These are phyloP conservation scores for Pseudogymnoascus sp. DNA, from an alignment of 2,329 filamentous ascomycete genomes.

Conservation along the genomic window DNA sequence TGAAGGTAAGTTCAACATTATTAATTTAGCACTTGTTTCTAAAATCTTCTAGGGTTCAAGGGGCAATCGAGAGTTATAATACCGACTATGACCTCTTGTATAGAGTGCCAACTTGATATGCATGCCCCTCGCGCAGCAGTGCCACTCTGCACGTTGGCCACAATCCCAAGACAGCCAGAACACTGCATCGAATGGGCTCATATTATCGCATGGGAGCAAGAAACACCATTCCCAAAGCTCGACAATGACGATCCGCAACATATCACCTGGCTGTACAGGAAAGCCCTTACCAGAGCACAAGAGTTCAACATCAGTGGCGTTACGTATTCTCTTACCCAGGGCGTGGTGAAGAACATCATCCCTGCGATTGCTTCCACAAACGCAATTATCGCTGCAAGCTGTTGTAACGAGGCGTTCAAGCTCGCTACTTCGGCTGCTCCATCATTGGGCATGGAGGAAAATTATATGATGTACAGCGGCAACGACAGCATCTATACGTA, in stretches of 20 bases:
- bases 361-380: constrained; percentile 97
- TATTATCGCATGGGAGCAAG: constrained; percentile 90
- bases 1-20: constrained; percentile 48
- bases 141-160: constrained; percentile 90
- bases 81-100: constrained; percentile 87
- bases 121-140: constrained; percentile 96
- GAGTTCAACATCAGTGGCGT: constrained; percentile 90
- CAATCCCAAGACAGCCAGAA: constrained; percentile 91
- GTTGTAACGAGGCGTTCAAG: constrained; percentile 96
- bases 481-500: constrained; percentile 95
- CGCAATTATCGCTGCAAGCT: constrained; percentile 88
- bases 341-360: constrained; percentile 98
- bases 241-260: constrained; percentile 96
- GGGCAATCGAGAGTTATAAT: constrained; percentile 89
- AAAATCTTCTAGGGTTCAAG: constrained; percentile 65
- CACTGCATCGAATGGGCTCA: constrained; percentile 99
- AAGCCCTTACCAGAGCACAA: constrained; percentile 68
- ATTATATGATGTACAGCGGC: constrained; percentile 99
- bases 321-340: constrained; percentile 91
- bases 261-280: constrained; percentile 91
- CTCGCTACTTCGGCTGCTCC: constrained; percentile 78
- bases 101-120: constrained; percentile 98
- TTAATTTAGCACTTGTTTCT: constrained; percentile 3
- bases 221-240: constrained; percentile 72
- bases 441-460: constrained; percentile 66